Evolutionary conservation across 495 filamentous ascomycete species (phyloP).

Genomic region (Schizothecium vesticola): DNA sequence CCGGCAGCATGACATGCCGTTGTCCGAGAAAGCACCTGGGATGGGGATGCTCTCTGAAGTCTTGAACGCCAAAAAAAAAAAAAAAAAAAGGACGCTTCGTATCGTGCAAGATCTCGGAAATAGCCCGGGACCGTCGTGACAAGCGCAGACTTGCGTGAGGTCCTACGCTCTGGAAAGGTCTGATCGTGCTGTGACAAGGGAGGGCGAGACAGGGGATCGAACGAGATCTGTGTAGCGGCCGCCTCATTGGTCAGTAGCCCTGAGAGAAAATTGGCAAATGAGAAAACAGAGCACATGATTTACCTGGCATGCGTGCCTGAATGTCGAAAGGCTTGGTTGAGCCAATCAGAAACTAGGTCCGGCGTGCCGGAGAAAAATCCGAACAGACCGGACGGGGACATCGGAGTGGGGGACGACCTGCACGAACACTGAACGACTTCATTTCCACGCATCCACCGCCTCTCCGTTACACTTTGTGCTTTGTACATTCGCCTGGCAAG

Average conservation of each 20-base stretch:
- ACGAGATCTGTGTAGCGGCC: not conserved
- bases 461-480: not conserved
- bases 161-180: not conserved
- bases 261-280: not conserved
- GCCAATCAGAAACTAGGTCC: not conserved
- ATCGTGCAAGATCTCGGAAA: not conserved
- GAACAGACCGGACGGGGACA: not conserved
- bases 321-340: not conserved
- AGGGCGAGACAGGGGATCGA: not conserved
- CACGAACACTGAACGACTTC: not conserved
- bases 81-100: too few species aligned
- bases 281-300: constrained; percentile 13
- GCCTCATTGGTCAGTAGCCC: not conserved
- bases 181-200: not conserved
- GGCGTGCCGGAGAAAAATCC: not conserved
- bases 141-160: not conserved
- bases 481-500: not conserved
- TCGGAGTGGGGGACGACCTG: not conserved
- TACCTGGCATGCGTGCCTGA: constrained; percentile 9
- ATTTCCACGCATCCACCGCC: not conserved
- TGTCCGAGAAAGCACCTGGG: not conserved
- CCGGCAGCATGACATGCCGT: not conserved
- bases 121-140: not conserved
- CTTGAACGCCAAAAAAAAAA: too few species aligned
- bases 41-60: not conserved